A percentile compares a stretch with the other conserved stretches of the same genome.
These are phyloP conservation scores for Beauveria asiatica DNA, from an alignment of 2,329 filamentous ascomycete genomes.

Conservation along the genomic window DNA sequence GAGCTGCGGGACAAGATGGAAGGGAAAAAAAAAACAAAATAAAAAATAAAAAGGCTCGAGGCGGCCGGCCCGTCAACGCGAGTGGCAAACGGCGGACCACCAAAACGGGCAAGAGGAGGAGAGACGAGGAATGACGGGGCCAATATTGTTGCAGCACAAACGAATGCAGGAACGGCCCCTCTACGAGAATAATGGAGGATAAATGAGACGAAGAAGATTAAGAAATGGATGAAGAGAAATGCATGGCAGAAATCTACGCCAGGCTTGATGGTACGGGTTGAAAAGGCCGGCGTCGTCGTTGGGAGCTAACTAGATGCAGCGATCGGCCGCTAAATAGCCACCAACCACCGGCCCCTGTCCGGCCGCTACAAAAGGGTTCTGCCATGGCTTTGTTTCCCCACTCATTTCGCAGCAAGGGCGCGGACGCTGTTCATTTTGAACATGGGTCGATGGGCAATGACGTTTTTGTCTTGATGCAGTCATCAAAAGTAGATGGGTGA, in stretches of 20 bases:
- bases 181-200: not conserved
- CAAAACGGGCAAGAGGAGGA: not conserved
- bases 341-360: not conserved
- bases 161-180: not conserved
- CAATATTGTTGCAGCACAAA: not conserved
- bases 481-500: too few species aligned
- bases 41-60: not conserved
- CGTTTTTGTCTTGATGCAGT: too few species aligned
- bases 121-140: not conserved
- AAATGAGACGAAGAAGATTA: not conserved
- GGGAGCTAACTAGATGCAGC: not conserved
- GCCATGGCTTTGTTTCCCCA: too few species aligned
- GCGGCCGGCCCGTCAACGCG: not conserved
- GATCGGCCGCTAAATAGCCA: not conserved
- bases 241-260: not conserved
- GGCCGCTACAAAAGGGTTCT: too few species aligned
- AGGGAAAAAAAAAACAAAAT: not conserved
- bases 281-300: not conserved
- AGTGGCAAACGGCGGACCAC: not conserved
- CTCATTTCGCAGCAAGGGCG: too few species aligned
- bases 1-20: not conserved
- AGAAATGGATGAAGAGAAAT: not conserved
- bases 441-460: too few species aligned
- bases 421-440: too few species aligned
- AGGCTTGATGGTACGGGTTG: not conserved